phyloP scores from a whole-genome alignment of 106 monocot species.

The Amphibolis antarctica region DNA sequence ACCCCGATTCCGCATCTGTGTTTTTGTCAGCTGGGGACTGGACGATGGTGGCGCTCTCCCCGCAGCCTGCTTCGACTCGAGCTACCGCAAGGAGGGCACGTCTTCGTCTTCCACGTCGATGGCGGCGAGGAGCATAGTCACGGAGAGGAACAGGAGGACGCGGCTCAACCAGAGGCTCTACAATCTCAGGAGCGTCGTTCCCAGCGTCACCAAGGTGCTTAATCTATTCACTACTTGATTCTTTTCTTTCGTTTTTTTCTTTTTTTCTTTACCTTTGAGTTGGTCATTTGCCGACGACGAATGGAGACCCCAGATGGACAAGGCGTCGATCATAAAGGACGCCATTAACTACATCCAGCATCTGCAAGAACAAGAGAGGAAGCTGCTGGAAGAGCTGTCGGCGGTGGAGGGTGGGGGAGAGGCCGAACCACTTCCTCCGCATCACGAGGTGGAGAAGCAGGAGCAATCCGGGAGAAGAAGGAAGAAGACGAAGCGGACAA shows the following conservation, averaged over 20 bases:
- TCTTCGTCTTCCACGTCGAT: not conserved
- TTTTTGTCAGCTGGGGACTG: slow-evolving; percentile 8
- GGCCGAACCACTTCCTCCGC: not conserved
- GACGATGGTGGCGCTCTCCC: not conserved
- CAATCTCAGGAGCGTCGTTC: slow-evolving; percentile 65
- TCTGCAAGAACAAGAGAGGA: slow-evolving; percentile 54
- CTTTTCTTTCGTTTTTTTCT: not conserved
- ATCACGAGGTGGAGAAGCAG: not conserved
- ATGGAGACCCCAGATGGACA: slow-evolving; percentile 69
- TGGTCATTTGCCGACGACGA: not conserved
- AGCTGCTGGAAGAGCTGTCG: slow-evolving; percentile 18
- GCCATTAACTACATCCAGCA: slow-evolving; percentile 52
- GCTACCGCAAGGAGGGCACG: slow-evolving; percentile 29
- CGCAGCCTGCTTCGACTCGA: slow-evolving; percentile 27
- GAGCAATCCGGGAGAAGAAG: not conserved
- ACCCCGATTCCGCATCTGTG: not conserved
- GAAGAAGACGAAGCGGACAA: slow-evolving; percentile 2
- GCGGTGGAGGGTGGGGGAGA: slow-evolving; percentile 6
- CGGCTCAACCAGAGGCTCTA: slow-evolving; percentile 69
- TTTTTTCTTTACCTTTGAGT: not conserved
- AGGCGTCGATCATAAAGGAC: slow-evolving; percentile 61
- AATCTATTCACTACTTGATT: not conserved
- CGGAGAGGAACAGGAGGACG: slow-evolving; percentile 60
- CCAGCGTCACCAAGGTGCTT: slow-evolving; percentile 66
- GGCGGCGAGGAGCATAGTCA: slow-evolving; percentile 36